These are phyloP conservation scores for Amanita pallidorosea DNA, from an alignment of 768 basidiomycete genomes.

Conservation along the genomic window DNA sequence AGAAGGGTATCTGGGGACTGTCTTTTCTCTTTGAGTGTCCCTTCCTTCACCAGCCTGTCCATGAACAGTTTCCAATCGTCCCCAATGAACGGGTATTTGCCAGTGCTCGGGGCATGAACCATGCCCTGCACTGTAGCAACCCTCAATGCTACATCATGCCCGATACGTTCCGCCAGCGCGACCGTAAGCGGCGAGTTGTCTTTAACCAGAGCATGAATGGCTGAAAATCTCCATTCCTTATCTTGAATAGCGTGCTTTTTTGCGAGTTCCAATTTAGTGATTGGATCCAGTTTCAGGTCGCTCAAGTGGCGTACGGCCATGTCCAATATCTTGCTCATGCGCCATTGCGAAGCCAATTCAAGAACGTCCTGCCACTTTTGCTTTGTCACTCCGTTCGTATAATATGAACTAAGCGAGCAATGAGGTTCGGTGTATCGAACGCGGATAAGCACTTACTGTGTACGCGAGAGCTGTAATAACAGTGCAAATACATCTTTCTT, in stretches of 20 bases:
- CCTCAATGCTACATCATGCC: constrained; percentile 14
- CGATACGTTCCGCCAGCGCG: constrained; percentile 18
- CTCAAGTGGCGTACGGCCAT: constrained; percentile 17
- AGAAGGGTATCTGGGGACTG: neutral
- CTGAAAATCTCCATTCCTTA: constrained; percentile 20
- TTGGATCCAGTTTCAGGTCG: constrained; percentile 8
- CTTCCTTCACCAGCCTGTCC: neutral
- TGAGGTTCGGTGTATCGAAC: neutral
- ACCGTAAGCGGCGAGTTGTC: constrained; percentile 13
- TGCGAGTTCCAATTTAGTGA: constrained; percentile 21
- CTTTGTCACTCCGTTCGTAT: neutral
- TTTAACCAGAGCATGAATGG: constrained; percentile 15
- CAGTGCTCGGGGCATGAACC: neutral
- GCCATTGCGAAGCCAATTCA: constrained; percentile 10
- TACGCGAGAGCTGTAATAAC: neutral
- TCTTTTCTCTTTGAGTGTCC: neutral
- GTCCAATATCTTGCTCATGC: constrained; percentile 12
- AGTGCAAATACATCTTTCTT: neutral
- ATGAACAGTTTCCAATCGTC: neutral
- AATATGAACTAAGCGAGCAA: neutral
- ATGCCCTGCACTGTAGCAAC: constrained; percentile 9
- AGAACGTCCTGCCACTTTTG: constrained; percentile 10
- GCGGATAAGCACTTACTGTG: neutral
- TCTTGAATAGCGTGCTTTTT: constrained; percentile 16
- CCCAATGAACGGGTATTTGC: neutral